phyloP scores from a whole-genome alignment of 352 stramenopile genomes.

The Globisporangium yorkense region DNA sequence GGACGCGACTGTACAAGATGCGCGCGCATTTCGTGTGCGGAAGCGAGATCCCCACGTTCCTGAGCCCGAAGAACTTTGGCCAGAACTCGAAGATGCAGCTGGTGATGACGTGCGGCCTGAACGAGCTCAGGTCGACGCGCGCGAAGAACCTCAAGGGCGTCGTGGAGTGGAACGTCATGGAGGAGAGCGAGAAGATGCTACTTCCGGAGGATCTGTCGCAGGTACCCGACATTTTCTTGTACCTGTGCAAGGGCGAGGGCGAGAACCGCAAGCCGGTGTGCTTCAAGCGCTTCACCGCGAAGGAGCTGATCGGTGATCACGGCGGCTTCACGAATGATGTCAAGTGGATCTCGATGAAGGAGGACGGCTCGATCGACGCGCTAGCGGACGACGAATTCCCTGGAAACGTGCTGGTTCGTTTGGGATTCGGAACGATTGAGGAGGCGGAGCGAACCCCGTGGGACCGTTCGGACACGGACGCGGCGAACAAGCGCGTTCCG shows the following conservation, averaged over 20 bases:
- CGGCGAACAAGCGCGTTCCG: slow-evolving; percentile 47
- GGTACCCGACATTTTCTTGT: slow-evolving; percentile 82
- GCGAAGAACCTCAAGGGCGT: slow-evolving; percentile 56
- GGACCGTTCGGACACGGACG: slow-evolving; percentile 39
- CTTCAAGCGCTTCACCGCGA: slow-evolving; percentile 66
- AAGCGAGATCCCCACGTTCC: slow-evolving; percentile 47
- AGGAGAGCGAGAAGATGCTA: slow-evolving; percentile 64
- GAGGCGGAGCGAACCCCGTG: slow-evolving; percentile 49
- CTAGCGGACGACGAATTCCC: slow-evolving; percentile 54
- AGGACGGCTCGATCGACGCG: slow-evolving; percentile 52
- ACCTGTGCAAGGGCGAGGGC: slow-evolving; percentile 60
- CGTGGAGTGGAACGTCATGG: slow-evolving; percentile 76
- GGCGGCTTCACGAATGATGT: slow-evolving; percentile 33
- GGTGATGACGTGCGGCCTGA: slow-evolving; percentile 46
- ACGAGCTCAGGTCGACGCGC: slow-evolving; percentile 42
- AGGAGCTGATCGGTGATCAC: slow-evolving; percentile 37
- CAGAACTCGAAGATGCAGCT: slow-evolving; percentile 73
- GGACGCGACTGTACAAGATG: slow-evolving; percentile 55
- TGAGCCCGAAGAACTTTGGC: slow-evolving; percentile 38
- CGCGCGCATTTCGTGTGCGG: slow-evolving; percentile 60
- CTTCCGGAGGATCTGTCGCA: slow-evolving; percentile 44
- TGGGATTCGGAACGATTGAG: slow-evolving; percentile 67
- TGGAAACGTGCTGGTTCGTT: slow-evolving; percentile 55
- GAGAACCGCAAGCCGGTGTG: slow-evolving; percentile 56
- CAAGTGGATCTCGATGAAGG: slow-evolving; percentile 59